phyloP scores from a whole-genome alignment of 164 flowering plant genomes.

The Protea cynaroides region DNA sequence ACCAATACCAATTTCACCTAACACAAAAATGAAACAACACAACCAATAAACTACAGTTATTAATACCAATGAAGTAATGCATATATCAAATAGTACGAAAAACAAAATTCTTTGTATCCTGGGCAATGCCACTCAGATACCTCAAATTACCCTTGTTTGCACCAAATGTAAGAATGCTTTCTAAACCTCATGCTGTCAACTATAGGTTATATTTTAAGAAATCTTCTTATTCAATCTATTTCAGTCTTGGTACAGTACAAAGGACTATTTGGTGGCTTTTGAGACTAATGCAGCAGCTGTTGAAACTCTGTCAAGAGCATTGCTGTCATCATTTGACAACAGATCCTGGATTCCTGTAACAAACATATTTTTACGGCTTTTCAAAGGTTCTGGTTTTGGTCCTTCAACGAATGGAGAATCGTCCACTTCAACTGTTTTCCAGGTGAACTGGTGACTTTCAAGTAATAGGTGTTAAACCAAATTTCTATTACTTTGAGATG shows the following conservation, averaged over 20 bases:
- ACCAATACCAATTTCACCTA: too few relatives aligned
- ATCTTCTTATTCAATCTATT: constrained; percentile 93
- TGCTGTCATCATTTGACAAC: constrained; percentile 82
- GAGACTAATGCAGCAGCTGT: constrained; percentile 80
- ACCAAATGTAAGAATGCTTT: too few relatives aligned
- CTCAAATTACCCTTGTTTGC: too few relatives aligned
- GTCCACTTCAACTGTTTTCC: constrained; percentile 68
- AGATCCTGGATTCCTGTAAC: constrained; percentile 91
- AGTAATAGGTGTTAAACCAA: neutral
- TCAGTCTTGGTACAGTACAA: constrained; percentile 82
- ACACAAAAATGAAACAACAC: too few relatives aligned
- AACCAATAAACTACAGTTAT: too few relatives aligned
- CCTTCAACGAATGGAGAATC: constrained; percentile 75
- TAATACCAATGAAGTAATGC: too few relatives aligned
- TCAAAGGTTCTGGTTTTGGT: constrained; percentile 84
- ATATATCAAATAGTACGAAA: too few relatives aligned
- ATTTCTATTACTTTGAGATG: neutral
- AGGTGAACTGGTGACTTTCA: constrained; percentile 34
- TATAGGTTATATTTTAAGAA: too few relatives aligned
- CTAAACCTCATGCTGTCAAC: too few relatives aligned
- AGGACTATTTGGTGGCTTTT: constrained; percentile 70
- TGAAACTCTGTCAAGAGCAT: constrained; percentile 58
- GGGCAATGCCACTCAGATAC: too few relatives aligned
- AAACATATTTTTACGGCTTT: constrained; percentile 69
- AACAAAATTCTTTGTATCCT: too few relatives aligned